phyloP scores from a whole-genome alignment of 352 stramenopile species.

The Plasmopara viticola region DNA sequence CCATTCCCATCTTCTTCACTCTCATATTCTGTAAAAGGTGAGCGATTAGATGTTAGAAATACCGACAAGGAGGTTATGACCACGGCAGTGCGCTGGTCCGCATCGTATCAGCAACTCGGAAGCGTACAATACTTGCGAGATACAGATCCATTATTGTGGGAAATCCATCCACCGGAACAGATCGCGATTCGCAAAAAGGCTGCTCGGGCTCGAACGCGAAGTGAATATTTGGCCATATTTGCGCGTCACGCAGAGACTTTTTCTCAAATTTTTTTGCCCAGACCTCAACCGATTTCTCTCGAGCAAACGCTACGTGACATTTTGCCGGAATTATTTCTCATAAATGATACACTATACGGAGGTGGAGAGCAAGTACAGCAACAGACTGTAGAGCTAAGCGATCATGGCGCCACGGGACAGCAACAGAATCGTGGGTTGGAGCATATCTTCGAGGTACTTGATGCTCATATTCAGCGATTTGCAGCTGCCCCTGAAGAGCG shows the following conservation, averaged over 20 bases:
- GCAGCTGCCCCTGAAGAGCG: constrained; percentile 53
- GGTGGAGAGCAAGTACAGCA: constrained; percentile 41
- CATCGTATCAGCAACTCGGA: constrained; percentile 55
- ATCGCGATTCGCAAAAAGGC: constrained; percentile 66
- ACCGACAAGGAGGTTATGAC: constrained; percentile 28
- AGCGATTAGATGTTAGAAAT: constrained; percentile 19
- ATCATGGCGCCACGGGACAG: constrained; percentile 5
- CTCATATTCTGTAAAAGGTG: constrained; percentile 17
- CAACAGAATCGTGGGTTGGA: constrained; percentile 50
- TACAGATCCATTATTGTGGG: constrained; percentile 74
- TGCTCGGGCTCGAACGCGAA: constrained; percentile 34
- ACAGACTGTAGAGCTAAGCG: constrained; percentile 9
- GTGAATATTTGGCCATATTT: constrained; percentile 67
- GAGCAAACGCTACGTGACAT: constrained; percentile 78
- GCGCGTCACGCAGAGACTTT: constrained; percentile 56
- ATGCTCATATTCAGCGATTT: constrained; percentile 65
- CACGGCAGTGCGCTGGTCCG: constrained; percentile 13
- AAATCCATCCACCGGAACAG: constrained; percentile 77
- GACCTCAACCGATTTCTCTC: constrained; percentile 62
- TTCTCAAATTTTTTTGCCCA: constrained; percentile 63
- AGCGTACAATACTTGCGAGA: constrained; percentile 77
- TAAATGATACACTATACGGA: constrained; percentile 74
- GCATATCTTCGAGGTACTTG: constrained; percentile 77
- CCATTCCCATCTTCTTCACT: constrained; percentile 30
- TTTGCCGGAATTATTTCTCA: constrained; percentile 63